phyloP scores from a whole-genome alignment of 345 rosid genomes.

The Arabidopsis suecica region DNA sequence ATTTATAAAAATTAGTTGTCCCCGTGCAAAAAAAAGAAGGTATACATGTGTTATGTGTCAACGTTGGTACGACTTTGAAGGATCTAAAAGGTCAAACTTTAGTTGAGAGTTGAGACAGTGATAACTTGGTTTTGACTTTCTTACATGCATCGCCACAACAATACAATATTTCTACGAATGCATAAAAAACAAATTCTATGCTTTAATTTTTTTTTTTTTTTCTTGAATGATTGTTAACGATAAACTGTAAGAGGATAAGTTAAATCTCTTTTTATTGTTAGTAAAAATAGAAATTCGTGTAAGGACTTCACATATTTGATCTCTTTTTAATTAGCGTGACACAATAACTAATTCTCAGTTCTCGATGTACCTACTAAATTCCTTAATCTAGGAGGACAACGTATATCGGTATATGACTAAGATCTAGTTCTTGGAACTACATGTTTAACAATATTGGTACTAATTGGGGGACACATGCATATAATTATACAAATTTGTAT shows the following conservation, averaged over 20 bases:
- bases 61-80: slow-evolving; percentile 33
- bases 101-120: slow-evolving; percentile 35
- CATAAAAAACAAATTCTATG: neutral
- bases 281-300: neutral
- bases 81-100: slow-evolving; percentile 41
- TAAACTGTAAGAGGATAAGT: neutral
- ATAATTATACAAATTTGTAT: neutral
- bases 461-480: slow-evolving; percentile 8
- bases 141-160: neutral
- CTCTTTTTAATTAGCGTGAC: slow-evolving; percentile 1
- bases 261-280: neutral
- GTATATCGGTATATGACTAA: neutral
- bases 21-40: slow-evolving; percentile 35
- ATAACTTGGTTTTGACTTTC: slow-evolving; percentile 22
- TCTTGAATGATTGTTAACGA: neutral
- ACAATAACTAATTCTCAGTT: slow-evolving; percentile 6
- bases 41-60: slow-evolving; percentile 44
- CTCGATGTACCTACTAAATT: neutral
- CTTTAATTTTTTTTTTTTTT: neutral
- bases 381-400: slow-evolving; percentile 3
- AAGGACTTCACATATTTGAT: neutral
- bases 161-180: neutral
- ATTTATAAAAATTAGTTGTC: slow-evolving; percentile 27
- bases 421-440: neutral
- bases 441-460: slow-evolving; percentile 6